Conservation (phyloP, 1,284 basidiomycete genomes). For the Filobasidium uniguttulatum region DNA sequence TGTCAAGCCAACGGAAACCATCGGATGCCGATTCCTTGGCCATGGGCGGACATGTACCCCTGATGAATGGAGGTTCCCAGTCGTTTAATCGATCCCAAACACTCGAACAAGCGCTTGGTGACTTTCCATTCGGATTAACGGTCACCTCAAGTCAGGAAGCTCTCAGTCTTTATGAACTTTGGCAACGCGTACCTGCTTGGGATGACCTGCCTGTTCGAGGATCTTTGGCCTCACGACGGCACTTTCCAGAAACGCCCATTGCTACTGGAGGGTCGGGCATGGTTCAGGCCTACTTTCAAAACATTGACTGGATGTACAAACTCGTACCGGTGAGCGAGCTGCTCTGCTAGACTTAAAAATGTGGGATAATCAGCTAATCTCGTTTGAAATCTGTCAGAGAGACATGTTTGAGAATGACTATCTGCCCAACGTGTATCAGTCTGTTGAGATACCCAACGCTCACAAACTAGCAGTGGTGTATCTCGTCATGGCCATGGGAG, state of each 20-base stretch:
- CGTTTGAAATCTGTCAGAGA: slow-evolving; percentile 24
- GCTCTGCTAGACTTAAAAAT: neutral
- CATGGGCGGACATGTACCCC: no score
- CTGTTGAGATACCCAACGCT: slow-evolving; percentile 21
- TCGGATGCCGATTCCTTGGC: no score
- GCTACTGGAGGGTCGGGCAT: slow-evolving; percentile 8
- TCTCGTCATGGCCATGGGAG: slow-evolving; percentile 34
- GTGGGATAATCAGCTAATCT: neutral
- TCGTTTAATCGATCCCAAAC: no score
- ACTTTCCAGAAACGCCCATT: neutral
- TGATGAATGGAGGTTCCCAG: no score
- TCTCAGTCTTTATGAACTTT: slow-evolving; percentile 19
- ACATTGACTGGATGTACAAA: slow-evolving; percentile 35
- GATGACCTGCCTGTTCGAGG: slow-evolving; percentile 17
- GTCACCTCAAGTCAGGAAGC: neutral
- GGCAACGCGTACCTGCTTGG: slow-evolving; percentile 28
- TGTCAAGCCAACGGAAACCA: no score
- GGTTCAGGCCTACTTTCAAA: slow-evolving; percentile 31
- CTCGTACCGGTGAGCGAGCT: slow-evolving; percentile 14
- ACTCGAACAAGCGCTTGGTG: slow-evolving; percentile 6
- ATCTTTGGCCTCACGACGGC: neutral
- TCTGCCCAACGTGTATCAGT: slow-evolving; percentile 29
- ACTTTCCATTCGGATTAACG: slow-evolving; percentile 11
- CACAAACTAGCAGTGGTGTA: slow-evolving; percentile 36
- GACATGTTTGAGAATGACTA: slow-evolving; percentile 31